phyloP scores from a whole-genome alignment of 2,329 filamentous ascomycete genomes.

The Pyrenophora graminea region DNA sequence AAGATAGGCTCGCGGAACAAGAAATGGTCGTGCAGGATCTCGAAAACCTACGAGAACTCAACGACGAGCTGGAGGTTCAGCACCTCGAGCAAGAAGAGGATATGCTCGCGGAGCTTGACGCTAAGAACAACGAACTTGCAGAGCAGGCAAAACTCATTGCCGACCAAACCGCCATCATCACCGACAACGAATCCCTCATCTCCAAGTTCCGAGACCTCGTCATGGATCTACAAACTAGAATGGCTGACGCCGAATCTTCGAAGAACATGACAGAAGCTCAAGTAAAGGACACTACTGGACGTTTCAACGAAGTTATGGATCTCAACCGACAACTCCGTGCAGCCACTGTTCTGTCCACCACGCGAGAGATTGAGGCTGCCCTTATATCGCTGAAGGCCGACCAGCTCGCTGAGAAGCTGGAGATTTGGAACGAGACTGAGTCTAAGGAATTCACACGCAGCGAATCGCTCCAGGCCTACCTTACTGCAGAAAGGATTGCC shows the following conservation, averaged over 20 bases:
- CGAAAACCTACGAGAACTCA: slow-evolving; percentile 87
- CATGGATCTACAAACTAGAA: slow-evolving; percentile 78
- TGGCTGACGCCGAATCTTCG: slow-evolving; percentile 90
- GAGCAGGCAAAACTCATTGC: slow-evolving; percentile 75
- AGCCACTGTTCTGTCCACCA: slow-evolving; percentile 86
- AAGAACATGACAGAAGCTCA: slow-evolving; percentile 92
- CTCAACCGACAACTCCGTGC: slow-evolving; percentile 92
- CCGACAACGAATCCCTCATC: slow-evolving; percentile 89
- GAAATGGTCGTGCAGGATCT: slow-evolving; percentile 82
- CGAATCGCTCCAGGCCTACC: slow-evolving; percentile 83
- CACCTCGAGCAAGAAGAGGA: slow-evolving; percentile 93
- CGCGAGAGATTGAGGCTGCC: slow-evolving; percentile 92
- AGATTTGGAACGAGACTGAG: slow-evolving; percentile 57
- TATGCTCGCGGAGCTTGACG: slow-evolving; percentile 89
- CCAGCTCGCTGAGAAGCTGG: slow-evolving; percentile 84
- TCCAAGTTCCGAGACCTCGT: slow-evolving; percentile 88
- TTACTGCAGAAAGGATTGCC: slow-evolving; percentile 83
- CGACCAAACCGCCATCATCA: slow-evolving; percentile 78
- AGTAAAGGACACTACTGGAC: slow-evolving; percentile 84
- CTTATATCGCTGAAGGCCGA: slow-evolving; percentile 84
- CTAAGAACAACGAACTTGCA: slow-evolving; percentile 80
- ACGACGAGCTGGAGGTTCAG: slow-evolving; percentile 91
- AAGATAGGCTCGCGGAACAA: slow-evolving; percentile 81
- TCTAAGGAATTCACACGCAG: slow-evolving; percentile 72
- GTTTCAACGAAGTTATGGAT: slow-evolving; percentile 93